Evolutionary conservation across 2,329 filamentous ascomycete genomes (phyloP).

Genomic region (Colletotrichum limetticola): DNA sequence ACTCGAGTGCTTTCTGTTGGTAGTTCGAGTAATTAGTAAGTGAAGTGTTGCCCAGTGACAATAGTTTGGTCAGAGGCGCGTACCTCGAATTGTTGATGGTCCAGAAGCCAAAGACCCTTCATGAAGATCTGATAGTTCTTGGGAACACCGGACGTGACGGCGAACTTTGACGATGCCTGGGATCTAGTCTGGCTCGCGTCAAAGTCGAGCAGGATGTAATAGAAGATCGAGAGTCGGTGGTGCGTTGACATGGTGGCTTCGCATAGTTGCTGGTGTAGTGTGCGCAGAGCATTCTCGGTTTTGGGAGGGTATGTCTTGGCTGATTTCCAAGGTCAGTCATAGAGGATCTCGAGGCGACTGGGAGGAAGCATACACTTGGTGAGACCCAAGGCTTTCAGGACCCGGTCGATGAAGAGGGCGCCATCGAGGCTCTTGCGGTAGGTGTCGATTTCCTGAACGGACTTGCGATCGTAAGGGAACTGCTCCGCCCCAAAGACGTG

Average conservation of each 20-base stretch:
- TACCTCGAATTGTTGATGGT: constrained; percentile 75
- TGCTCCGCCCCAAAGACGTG: constrained; percentile 73
- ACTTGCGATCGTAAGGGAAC: constrained; percentile 70
- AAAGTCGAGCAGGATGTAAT: constrained; percentile 84
- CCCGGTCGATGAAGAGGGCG: constrained; percentile 81
- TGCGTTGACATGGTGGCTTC: constrained; percentile 72
- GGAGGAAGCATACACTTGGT: constrained; percentile 66
- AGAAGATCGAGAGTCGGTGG: constrained; percentile 85
- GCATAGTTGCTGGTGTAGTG: constrained; percentile 77
- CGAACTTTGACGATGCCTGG: constrained; percentile 67
- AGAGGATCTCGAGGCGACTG: neutral
- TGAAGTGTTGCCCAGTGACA: too few species aligned
- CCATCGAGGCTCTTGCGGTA: constrained; percentile 76
- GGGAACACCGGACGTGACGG: constrained; percentile 72
- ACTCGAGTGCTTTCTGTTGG: constrained; percentile 72
- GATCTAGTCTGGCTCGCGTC: constrained; percentile 63
- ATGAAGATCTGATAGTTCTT: constrained; percentile 83
- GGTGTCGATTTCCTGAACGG: constrained; percentile 71
- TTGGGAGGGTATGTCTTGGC: constrained; percentile 80
- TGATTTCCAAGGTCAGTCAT: constrained; percentile 36
- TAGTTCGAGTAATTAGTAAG: neutral
- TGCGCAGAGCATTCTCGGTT: constrained; percentile 72
- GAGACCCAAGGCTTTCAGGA: constrained; percentile 77
- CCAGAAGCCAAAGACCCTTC: constrained; percentile 84
- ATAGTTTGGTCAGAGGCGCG: constrained; percentile 9